Evolutionary conservation across 2,329 filamentous ascomycete species (phyloP), one percentile per base, ranked within the genome.

Genomic region (Phyllosticta citrichinensis): DNA sequence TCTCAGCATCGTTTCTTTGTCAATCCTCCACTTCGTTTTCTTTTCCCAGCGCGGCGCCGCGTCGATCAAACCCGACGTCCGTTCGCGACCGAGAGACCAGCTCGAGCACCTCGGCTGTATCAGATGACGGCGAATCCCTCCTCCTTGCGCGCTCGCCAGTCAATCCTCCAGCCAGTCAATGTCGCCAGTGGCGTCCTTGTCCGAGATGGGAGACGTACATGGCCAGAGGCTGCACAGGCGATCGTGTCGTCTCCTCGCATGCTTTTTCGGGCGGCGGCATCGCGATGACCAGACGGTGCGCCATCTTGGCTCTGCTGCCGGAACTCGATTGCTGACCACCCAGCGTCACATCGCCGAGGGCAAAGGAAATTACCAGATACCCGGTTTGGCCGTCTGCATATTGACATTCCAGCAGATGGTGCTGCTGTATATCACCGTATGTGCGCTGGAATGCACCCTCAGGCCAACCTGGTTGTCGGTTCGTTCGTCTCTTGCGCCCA

Each of bases 351-450:
- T 40, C 33, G 11, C 33, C 57, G 27, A 19, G 51, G 25, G 57
- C 52, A 55, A 54, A 52, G 58, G 58, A 60, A 56, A 60, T 60
- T 60, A 60, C 58, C 58, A 56, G 58, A 60, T 60, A 60, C 58
- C 58, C 52, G 58, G 58, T 60, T 60, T 56, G 58, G 58, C 58
- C 53, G 40, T 52, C 53, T 56, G 58, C 58, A 60, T 60, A 59
- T 55, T 59, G 57, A 59, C 57, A 59, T 59, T 59, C 57, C 57
- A 59, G 57, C 57, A 59, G 57, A 59, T 59, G 51, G 50, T 54
- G 22, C 57, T 47, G 57, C 57, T 52, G 52, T 40, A 40, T 40
- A 40, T 10, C 33, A 40, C 33, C 33, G 11, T 40, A 17, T 40
- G 57, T 52, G 35, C 30, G 52, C 52, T 55, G 57, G 57, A 59